A percentile compares a stretch with the other conserved stretches of the same genome.
phyloP scores from a whole-genome alignment of 306 rosid genomes.

The Abrus precatorius region DNA sequence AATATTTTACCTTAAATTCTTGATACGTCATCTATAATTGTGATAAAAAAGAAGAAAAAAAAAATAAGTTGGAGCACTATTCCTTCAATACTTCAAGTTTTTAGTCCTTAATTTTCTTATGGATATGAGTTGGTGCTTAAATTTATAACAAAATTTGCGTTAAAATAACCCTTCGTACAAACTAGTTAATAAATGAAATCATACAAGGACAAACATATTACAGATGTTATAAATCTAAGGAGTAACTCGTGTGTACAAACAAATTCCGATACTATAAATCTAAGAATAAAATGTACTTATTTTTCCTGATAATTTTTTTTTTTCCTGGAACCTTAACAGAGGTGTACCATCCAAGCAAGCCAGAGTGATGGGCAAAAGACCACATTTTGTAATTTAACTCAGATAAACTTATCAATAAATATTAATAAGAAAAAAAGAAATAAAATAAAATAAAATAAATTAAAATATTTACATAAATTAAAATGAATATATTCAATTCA shows the following conservation, averaged over 20 bases:
- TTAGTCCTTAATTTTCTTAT: no score
- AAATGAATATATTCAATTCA: no score
- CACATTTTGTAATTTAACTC: background rate
- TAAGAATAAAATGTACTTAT: background rate
- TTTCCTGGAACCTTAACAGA: background rate
- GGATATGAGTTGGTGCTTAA: background rate
- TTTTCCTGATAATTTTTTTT: no score
- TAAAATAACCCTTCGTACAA: no score
- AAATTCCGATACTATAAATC: background rate
- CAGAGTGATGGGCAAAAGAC: background rate
- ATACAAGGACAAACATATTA: background rate
- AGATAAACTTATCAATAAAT: no score
- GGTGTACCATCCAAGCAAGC: background rate
- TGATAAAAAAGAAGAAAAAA: no score
- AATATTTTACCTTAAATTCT: background rate
- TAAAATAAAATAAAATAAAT: no score
- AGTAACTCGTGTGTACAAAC: background rate
- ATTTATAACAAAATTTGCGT: background rate
- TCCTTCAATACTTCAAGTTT: no score
- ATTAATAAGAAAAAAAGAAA: no score
- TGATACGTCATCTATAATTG: background rate
- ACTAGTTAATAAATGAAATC: background rate
- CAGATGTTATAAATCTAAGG: background rate
- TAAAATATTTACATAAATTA: no score
- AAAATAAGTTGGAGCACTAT: no score